phyloP scores from a whole-genome alignment of 106 monocot species.

The Chionographis japonica region DNA sequence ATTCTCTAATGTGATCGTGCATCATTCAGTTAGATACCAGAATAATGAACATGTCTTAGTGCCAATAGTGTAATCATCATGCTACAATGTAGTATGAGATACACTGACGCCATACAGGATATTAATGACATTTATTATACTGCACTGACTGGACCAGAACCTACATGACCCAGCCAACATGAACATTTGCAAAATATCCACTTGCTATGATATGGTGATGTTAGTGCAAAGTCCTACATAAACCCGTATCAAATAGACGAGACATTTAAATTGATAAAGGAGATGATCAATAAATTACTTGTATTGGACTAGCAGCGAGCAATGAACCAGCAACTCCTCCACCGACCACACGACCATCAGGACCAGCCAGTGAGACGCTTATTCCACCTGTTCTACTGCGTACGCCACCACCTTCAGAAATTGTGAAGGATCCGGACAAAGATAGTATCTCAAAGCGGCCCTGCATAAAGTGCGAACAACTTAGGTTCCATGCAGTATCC shows the following conservation, averaged over 20 bases:
- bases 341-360: conserved; percentile 81
- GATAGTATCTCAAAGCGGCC: conserved; percentile 78
- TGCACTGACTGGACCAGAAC: too few relatives aligned
- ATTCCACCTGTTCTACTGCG: conserved; percentile 75
- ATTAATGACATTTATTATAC: too few relatives aligned
- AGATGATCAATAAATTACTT: conserved; percentile 26
- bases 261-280: not conserved
- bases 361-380: conserved; percentile 71
- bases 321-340: conserved; percentile 73
- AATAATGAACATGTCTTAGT: too few relatives aligned
- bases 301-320: conserved; percentile 78
- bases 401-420: conserved; percentile 35
- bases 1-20: too few relatives aligned
- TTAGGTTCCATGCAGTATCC: not conserved
- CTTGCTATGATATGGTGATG: not conserved
- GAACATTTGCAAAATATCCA: too few relatives aligned
- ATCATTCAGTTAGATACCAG: too few relatives aligned
- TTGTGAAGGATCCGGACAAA: conserved; percentile 62
- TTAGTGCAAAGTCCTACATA: not conserved
- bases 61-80: too few relatives aligned
- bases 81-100: too few relatives aligned
- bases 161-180: too few relatives aligned
- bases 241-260: not conserved
- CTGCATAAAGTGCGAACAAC: conserved; percentile 24
- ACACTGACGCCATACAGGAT: too few relatives aligned